These are phyloP conservation scores for Brassica nigra DNA, from an alignment of 345 rosid genomes.

Conservation along the genomic window DNA sequence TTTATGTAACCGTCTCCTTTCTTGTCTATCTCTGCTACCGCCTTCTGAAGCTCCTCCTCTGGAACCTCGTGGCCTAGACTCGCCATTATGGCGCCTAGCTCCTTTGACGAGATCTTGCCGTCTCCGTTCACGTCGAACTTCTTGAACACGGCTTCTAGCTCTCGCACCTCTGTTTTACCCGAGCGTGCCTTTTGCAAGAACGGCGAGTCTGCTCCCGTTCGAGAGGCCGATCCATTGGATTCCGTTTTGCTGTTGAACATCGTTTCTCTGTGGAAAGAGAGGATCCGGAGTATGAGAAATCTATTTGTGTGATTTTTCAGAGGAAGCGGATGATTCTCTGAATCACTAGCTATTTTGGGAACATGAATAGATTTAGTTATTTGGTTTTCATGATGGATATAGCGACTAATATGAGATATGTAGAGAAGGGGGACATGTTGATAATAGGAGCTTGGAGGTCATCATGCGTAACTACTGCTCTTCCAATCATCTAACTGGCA, in stretches of 20 bases:
- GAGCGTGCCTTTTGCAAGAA: constrained; percentile 27
- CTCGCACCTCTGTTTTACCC: constrained; percentile 49
- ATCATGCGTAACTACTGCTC: constrained; percentile 24
- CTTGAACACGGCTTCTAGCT: constrained; percentile 67
- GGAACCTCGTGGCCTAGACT: constrained; percentile 64
- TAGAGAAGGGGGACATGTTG: neutral
- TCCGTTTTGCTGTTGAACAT: constrained; percentile 51
- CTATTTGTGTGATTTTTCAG: constrained; percentile 13
- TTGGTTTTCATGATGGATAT: neutral
- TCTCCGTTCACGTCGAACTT: constrained; percentile 83
- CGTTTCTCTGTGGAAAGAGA: constrained; percentile 30
- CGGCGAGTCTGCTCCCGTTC: constrained; percentile 39
- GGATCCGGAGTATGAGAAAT: constrained; percentile 19
- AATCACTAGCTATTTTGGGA: constrained; percentile 34
- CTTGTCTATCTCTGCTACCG: constrained; percentile 57
- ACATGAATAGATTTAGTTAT: neutral
- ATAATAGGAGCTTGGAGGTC: neutral
- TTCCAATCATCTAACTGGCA: constrained; percentile 4
- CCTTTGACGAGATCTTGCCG: constrained; percentile 86
- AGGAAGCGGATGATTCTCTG: constrained; percentile 31
- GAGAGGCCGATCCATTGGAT: constrained; percentile 25
- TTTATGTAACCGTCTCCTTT: constrained; percentile 76
- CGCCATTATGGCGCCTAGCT: constrained; percentile 70
- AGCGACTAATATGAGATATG: neutral
- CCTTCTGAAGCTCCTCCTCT: constrained; percentile 56